phyloP scores from a whole-genome alignment of 225 moss, liverwort and hornwort genomes.

The Pseudisothecium myosuroides region DNA sequence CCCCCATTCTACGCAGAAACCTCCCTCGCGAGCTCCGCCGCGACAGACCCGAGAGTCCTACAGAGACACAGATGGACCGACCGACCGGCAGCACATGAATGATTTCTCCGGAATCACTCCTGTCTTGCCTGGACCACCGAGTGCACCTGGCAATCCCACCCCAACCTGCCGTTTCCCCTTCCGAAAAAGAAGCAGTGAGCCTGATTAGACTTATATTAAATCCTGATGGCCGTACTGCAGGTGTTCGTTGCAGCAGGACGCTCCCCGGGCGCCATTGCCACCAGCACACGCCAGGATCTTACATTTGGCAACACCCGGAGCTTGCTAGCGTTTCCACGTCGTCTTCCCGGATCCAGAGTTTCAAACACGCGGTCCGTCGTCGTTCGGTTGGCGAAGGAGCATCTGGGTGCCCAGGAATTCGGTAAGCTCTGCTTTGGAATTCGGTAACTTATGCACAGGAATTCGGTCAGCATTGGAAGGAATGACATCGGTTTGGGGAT shows the following conservation, averaged over 20 bases:
- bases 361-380: background rate
- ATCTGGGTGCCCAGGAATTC: background rate
- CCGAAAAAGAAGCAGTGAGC: background rate
- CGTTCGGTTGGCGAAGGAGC: background rate
- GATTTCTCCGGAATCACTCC: background rate
- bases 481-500: background rate
- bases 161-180: background rate
- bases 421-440: background rate
- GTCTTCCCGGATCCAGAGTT: background rate
- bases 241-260: background rate
- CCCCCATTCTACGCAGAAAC: background rate
- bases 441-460: background rate
- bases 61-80: background rate
- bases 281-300: background rate
- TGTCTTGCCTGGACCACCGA: background rate
- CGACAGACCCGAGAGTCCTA: background rate
- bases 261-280: background rate
- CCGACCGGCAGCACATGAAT: background rate
- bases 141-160: background rate
- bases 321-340: background rate
- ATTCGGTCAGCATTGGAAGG: background rate
- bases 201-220: background rate
- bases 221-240: background rate
- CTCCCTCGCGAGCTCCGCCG: background rate
- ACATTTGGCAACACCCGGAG: background rate